Conservation (phyloP, 345 rosid species). For the Citrus trifoliata region DNA sequence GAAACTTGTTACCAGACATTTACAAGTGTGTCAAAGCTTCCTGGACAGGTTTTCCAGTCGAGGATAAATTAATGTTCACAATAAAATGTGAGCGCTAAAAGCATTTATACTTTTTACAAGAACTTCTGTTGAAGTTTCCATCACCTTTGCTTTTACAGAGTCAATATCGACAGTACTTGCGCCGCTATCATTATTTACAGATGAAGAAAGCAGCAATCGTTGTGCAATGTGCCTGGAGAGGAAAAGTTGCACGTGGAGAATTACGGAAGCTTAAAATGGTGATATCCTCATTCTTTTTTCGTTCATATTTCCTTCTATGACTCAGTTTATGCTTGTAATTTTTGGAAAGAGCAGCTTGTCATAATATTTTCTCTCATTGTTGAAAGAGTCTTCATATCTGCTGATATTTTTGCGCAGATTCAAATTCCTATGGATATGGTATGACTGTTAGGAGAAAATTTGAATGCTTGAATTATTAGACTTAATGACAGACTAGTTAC, state of each 20-base stretch:
- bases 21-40: background rate
- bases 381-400: background rate
- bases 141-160: slow-evolving; percentile 38
- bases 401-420: background rate
- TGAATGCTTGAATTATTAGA: background rate
- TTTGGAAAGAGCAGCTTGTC: background rate
- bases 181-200: slow-evolving; percentile 34
- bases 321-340: slow-evolving; percentile 8
- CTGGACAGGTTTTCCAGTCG: background rate
- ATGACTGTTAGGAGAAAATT: background rate
- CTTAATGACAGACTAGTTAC: background rate
- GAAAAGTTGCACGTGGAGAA: slow-evolving; percentile 69
- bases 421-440: background rate
- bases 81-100: background rate
- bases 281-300: background rate
- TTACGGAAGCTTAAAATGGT: slow-evolving; percentile 81
- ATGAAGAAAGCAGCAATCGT: slow-evolving; percentile 65
- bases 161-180: slow-evolving; percentile 65
- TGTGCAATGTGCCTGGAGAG: slow-evolving; percentile 84
- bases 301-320: background rate
- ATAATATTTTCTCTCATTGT: background rate
- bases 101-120: background rate
- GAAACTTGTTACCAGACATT: background rate
- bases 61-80: background rate
- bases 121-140: background rate